Base-by-base conservation (phyloP, 2,329 filamentous ascomycete genomes). In the Epicoccum nigrum region DNA sequence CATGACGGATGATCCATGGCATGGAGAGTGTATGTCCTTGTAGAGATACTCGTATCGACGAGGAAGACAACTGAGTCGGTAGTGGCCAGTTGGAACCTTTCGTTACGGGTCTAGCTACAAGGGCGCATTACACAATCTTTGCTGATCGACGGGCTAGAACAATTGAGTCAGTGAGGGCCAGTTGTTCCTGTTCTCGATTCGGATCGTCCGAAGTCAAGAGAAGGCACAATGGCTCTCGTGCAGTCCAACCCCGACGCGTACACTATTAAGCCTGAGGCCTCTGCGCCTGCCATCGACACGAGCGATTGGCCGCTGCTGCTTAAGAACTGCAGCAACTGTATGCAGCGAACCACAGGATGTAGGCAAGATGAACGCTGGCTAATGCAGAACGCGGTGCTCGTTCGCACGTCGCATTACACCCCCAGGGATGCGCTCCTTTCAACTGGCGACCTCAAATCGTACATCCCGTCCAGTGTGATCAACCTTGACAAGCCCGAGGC, bases 401-500 rank as follows among this genome's bases (percentile, higher is more conserved):
- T 97, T 67, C 88, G 93, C 72, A 97, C 92, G 62, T 91, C 90
- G 59, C 93, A 99, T 78, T 99, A 96, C 79, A 97, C 93, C 27
- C 94, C 94, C 48, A 97, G 74, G 94, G 94, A 71, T 95, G 90
- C 80, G 86, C 90, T 59, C 94, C 94, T 49, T 81, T 95, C 73
- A n/a, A 92, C 91, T 78, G 90, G 94, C 76, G 93, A 97, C 75
- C 84, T 99, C 72, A 97, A 97, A 83, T 92, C 89, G 60, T 99
- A 97, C 80, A 87, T 99, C 74, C 92, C 89, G 75, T 96, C 91
- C 59, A 94, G 94, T 79, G 93, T 99, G 53, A 97, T 99, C 79
- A 99, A 99, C 81, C 87, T 97, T 65, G 90, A 95, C 80, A 96
- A 96, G 81, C 94, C 93, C 51, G n/a, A n/a, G n/a, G n/a, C n/a